Evolutionary conservation across 2,329 filamentous ascomycete genomes (phyloP).

Genomic region (Aspergillus caelatus): DNA sequence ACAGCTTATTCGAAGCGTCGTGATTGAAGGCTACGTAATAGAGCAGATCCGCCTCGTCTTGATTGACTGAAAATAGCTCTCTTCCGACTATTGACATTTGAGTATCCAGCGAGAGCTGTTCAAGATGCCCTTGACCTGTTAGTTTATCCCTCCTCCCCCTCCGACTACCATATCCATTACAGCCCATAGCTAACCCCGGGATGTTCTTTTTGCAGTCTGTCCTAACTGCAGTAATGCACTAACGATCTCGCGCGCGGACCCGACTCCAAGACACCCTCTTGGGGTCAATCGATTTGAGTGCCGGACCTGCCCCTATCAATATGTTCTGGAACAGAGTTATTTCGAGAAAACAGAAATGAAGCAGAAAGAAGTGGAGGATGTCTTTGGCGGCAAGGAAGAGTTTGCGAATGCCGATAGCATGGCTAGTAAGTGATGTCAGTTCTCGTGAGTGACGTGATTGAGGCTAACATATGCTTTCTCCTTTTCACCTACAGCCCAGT

Average conservation of each 20-base stretch:
- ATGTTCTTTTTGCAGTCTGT: conserved; percentile 41
- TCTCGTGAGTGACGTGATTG: not conserved
- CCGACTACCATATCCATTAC: not conserved
- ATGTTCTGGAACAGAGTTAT: conserved; percentile 75
- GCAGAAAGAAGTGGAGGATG: conserved; percentile 84
- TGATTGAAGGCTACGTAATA: not conserved
- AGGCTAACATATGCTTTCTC: conserved; percentile 18
- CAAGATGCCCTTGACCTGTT: conserved; percentile 45
- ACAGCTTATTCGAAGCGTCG: not conserved
- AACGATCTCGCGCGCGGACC: conserved; percentile 47
- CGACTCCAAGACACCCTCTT: conserved; percentile 41
- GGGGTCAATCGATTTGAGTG: conserved; percentile 84
- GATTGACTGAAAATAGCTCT: not conserved
- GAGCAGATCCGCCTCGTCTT: not conserved
- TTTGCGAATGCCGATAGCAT: conserved; percentile 93
- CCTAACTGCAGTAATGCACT: conserved; percentile 54
- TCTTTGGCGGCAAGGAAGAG: conserved; percentile 83
- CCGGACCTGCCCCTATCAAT: conserved; percentile 92
- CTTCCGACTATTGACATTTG: not conserved
- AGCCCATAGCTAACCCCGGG: conserved; percentile 20
- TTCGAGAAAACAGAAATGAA: conserved; percentile 80
- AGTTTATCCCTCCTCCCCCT: conserved; percentile 16
- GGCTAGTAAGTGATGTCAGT: conserved; percentile 49
- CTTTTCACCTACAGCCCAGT: conserved; percentile 64
- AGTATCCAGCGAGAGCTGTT: conserved; percentile 2